Evolutionary conservation across 2,329 filamentous ascomycete species (phyloP), one percentile per base, ranked within the genome.

Genomic region (Aspergillus luchuensis): DNA sequence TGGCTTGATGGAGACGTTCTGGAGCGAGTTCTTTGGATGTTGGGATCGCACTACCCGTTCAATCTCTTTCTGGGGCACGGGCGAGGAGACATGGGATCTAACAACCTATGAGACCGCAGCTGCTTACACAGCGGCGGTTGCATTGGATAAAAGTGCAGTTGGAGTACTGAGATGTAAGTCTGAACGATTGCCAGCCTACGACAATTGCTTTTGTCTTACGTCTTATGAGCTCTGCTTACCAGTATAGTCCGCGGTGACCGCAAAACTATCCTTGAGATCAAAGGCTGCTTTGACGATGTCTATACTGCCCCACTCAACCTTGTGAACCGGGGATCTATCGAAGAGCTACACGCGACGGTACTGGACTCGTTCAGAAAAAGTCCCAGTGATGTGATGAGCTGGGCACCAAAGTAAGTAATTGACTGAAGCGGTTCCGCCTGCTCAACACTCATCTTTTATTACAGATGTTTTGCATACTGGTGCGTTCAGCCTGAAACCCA

Each of bases 1-100:
- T 8, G 74, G 50, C 5, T 77, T 79, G 56, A 75, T 74, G 65
- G 76, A 51, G 48, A 41, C 39, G 1, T 41, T 41, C n/a, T 41
- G 39, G 39, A 41, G 39, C 8, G 39, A 17, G 15, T 41, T 17
- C 8, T 41, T 41, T 41, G 39, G 39, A 7, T 8, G n/a, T 41
- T 41, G 39, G 39, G n/a, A 41, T 17, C n/a, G n/a, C n/a, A 17
- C n/a, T 17, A 17, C 7, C n/a, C 17, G n/a, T n/a, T 17, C n/a
- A 17, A n/a, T 41, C n/a, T 41, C 39, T 19, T 41, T 17, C 15
- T 41, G 17, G n/a, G 39, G 39, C n/a, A 41, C 13, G 3, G 39
- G 39, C n/a, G 39, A 41, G 7, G 39, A 41, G 39, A 17, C 17
- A 5, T 41, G 39, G 39, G 39, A 41, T 7, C 19, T 17, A 17